These are phyloP conservation scores for Dendrobium chrysotoxum DNA, from an alignment of 106 monocot species.

Conservation along the genomic window DNA sequence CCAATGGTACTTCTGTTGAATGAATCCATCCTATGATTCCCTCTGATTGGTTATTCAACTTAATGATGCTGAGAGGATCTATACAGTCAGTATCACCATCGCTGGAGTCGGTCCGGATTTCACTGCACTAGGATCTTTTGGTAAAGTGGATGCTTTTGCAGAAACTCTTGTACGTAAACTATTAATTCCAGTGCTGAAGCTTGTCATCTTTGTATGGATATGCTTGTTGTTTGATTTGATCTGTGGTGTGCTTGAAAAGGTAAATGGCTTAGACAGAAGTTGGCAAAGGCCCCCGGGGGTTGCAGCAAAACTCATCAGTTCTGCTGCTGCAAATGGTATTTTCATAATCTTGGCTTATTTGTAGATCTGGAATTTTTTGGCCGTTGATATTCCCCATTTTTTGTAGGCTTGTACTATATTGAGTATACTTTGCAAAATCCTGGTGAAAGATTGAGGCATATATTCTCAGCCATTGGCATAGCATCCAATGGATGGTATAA, in stretches of 20 bases:
- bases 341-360: neutral
- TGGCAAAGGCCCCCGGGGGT: constrained; percentile 83
- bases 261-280: constrained; percentile 85
- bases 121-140: constrained; percentile 81
- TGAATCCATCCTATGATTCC: neutral
- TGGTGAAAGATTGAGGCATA: constrained; percentile 66
- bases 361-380: no score
- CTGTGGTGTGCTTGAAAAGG: constrained; percentile 31
- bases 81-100: constrained; percentile 75
- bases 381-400: neutral
- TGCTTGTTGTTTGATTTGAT: neutral
- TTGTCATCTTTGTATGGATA: neutral
- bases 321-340: constrained; percentile 56
- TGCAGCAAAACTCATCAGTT: constrained; percentile 73
- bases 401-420: constrained; percentile 75
- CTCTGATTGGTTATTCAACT: neutral
- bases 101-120: constrained; percentile 78
- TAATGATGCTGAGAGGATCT: constrained; percentile 4
- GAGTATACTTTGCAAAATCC: constrained; percentile 95
- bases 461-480: constrained; percentile 73
- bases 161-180: constrained; percentile 62
- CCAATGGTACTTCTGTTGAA: constrained; percentile 46
- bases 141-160: constrained; percentile 79
- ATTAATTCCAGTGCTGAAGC: no score
- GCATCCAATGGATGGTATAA: constrained; percentile 91